Percentiles rank a stretch among this genome's conserved stretches.
Conservation (phyloP, 441 rosid genomes). For the Erodium texanum region DNA sequence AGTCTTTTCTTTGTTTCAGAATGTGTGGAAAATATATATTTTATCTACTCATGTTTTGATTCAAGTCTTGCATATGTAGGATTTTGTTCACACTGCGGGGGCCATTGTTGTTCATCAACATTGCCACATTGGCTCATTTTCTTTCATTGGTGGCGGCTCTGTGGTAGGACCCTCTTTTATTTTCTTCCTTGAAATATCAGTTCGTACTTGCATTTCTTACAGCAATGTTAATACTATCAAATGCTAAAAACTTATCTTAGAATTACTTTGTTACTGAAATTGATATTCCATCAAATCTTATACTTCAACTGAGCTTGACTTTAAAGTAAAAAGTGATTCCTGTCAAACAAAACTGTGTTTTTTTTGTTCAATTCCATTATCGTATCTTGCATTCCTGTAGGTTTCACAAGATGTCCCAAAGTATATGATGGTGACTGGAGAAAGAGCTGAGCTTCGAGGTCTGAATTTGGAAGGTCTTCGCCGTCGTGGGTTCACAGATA, state of each 20-base stretch:
- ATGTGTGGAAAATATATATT: background rate
- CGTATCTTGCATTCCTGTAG: conserved; percentile 29
- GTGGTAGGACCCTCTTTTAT: conserved; percentile 47
- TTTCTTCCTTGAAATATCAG: conserved; percentile 9
- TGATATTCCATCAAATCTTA: background rate
- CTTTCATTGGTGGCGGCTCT: conserved; percentile 90
- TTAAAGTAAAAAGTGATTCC: background rate
- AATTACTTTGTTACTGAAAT: background rate
- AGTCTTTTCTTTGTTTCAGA: conserved; percentile 18
- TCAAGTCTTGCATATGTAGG: conserved; percentile 39
- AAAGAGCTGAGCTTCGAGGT: conserved; percentile 85
- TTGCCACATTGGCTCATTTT: conserved; percentile 65
- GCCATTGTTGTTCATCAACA: conserved; percentile 80
- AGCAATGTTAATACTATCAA: background rate
- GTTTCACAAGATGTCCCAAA: conserved; percentile 91
- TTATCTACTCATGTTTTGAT: conserved; percentile 28
- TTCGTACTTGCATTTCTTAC: background rate
- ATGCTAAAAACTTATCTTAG: background rate
- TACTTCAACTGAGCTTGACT: background rate
- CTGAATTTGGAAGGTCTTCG: conserved; percentile 81
- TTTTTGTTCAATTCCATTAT: background rate
- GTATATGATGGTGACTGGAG: conserved; percentile 86
- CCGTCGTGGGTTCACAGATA: conserved; percentile 54
- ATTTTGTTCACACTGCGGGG: conserved; percentile 74
- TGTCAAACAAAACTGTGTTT: background rate